Percentiles rank a stretch among this genome's conserved stretches.
Evolutionary conservation across 1,139 yeast genomes (phyloP).

Genomic region (Pichia sp.): DNA sequence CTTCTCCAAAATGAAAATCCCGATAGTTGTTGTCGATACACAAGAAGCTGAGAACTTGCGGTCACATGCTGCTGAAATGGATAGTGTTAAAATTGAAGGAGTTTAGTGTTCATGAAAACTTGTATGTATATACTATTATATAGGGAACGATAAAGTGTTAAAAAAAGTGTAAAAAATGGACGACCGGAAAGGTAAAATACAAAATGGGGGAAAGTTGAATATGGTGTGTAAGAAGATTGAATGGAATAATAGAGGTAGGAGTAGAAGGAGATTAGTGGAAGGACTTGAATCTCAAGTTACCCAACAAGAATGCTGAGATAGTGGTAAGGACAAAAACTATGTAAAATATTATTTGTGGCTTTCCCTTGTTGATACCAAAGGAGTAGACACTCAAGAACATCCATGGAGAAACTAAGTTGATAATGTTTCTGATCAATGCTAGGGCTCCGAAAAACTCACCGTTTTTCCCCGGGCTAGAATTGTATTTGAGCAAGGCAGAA

Average conservation of each 20-base stretch:
- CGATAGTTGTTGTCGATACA: constrained; percentile 27
- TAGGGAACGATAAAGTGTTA: background rate
- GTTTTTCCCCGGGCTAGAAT: constrained; percentile 38
- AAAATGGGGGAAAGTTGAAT: background rate
- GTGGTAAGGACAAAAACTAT: constrained; percentile 5
- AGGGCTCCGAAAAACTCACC: constrained; percentile 55
- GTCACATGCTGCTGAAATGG: constrained; percentile 11
- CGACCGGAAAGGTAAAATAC: background rate
- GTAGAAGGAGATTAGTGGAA: background rate
- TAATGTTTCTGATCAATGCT: constrained; percentile 42
- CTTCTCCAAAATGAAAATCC: constrained; percentile 16
- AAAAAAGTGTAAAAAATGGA: background rate
- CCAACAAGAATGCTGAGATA: constrained; percentile 9
- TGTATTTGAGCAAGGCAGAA: constrained; percentile 49
- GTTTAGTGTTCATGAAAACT: background rate
- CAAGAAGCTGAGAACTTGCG: constrained; percentile 28
- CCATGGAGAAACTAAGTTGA: constrained; percentile 40
- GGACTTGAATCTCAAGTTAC: constrained; percentile 10
- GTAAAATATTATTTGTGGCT: constrained; percentile 16
- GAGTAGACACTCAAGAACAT: constrained; percentile 38
- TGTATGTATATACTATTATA: background rate
- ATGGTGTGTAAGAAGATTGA: background rate
- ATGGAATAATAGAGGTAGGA: background rate
- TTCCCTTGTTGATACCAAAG: constrained; percentile 11
- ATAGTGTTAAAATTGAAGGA: background rate